phyloP scores from a whole-genome alignment of 2,329 filamentous ascomycete genomes.

The Neofusicoccum ribis region DNA sequence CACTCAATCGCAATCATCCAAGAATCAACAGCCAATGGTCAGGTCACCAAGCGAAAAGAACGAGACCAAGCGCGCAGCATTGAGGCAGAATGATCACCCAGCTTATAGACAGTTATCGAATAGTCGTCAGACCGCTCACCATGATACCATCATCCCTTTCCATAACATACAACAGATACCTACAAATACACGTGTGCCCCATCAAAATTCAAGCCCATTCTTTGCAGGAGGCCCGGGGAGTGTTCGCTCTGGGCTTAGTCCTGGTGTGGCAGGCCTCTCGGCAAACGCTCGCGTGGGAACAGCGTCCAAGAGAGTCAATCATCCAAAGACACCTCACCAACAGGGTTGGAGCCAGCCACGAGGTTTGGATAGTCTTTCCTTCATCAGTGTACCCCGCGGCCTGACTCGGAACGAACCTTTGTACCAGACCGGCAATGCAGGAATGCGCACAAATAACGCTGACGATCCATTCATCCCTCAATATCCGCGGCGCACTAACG shows the following conservation, averaged over 20 bases:
- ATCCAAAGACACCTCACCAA: neutral
- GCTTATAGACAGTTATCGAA: neutral
- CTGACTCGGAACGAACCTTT: neutral
- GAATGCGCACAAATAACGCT: neutral
- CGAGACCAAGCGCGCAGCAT: neutral
- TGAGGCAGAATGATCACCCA: neutral
- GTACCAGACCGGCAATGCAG: neutral
- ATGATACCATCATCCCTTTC: conserved; percentile 18
- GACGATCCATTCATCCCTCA: neutral
- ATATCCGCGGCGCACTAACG: neutral
- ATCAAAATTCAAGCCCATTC: conserved; percentile 38
- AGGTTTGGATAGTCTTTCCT: conserved; percentile 37
- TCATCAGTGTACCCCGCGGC: conserved; percentile 32
- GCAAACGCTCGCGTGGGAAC: conserved; percentile 17
- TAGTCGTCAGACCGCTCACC: neutral
- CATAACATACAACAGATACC: conserved; percentile 20
- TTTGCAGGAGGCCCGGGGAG: conserved; percentile 28
- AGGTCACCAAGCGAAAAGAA: neutral
- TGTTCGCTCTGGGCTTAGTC: neutral
- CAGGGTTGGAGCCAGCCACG: conserved; percentile 27
- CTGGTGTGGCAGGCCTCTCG: conserved; percentile 6
- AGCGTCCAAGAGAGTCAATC: neutral
- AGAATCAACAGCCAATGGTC: neutral
- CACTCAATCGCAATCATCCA: neutral
- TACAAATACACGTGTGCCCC: neutral